Evolutionary conservation across 1,139 yeast genomes (phyloP).

Genomic region (Scheffersomyces cryptocercus): DNA sequence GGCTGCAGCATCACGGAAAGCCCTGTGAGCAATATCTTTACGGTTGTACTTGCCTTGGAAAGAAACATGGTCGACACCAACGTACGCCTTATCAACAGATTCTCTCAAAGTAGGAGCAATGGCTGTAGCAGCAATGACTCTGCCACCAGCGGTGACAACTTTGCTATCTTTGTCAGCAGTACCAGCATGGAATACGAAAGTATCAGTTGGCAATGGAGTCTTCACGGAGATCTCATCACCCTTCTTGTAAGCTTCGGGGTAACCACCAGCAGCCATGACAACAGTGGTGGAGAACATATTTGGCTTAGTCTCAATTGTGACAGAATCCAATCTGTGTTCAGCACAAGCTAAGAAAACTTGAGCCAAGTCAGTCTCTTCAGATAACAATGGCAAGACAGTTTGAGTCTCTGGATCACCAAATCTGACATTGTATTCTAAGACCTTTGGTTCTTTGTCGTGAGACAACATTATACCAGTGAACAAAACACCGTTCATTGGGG

Average conservation of each 20-base stretch:
- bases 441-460: slow-evolving; percentile 79
- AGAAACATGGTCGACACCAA: slow-evolving; percentile 73
- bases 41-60: slow-evolving; percentile 82
- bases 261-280: slow-evolving; percentile 96
- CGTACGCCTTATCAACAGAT: slow-evolving; percentile 84
- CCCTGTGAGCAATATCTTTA: slow-evolving; percentile 94
- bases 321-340: slow-evolving; percentile 90
- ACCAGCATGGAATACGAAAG: slow-evolving; percentile 94
- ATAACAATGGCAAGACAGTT: slow-evolving; percentile 84
- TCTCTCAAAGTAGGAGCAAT: slow-evolving; percentile 71
- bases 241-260: slow-evolving; percentile 83
- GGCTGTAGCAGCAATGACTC: slow-evolving; percentile 95
- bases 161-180: slow-evolving; percentile 60
- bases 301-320: slow-evolving; percentile 60
- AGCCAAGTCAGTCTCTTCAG: slow-evolving; percentile 85
- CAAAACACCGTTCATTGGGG: slow-evolving; percentile 92
- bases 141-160: slow-evolving; percentile 87
- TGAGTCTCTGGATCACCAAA: slow-evolving; percentile 99
- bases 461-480: slow-evolving; percentile 97
- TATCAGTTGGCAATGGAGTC: slow-evolving; percentile 49
- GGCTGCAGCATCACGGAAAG: slow-evolving; percentile 61
- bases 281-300: slow-evolving; percentile 82
- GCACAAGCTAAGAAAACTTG: slow-evolving; percentile 92
- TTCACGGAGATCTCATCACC: slow-evolving; percentile 79
- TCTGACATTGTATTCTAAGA: slow-evolving; percentile 93